These are phyloP conservation scores for Halteria grandinella DNA, from an alignment of 73 alveolate species.

Conservation along the genomic window DNA sequence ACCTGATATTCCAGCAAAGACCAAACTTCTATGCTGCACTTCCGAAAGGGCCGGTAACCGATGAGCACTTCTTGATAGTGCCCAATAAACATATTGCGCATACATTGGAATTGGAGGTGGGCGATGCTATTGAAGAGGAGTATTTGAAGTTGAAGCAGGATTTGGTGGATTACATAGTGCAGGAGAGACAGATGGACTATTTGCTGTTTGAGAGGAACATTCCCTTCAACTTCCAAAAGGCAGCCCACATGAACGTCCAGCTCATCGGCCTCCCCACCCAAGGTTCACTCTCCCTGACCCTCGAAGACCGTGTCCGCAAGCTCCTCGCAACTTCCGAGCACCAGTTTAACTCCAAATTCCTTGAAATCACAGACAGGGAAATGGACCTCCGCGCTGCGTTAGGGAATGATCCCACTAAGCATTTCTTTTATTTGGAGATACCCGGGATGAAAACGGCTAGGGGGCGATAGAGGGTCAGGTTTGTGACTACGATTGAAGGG, in stretches of 20 bases:
- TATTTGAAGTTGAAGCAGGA: conserved; percentile 26
- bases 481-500: conserved; percentile 11
- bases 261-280: conserved; percentile 31
- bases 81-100: conserved; percentile 60
- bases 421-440: conserved; percentile 63
- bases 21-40: conserved; percentile 61
- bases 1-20: conserved; percentile 31
- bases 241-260: conserved; percentile 63
- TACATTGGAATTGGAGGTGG: conserved; percentile 36
- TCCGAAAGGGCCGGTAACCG: conserved; percentile 68
- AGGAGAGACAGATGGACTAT: conserved; percentile 45
- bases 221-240: conserved; percentile 61
- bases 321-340: conserved; percentile 26
- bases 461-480: conserved; percentile 50
- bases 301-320: conserved; percentile 54
- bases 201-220: conserved; percentile 68
- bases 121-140: conserved; percentile 37
- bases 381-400: conserved; percentile 29
- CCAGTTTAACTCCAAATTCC: conserved; percentile 2
- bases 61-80: conserved; percentile 61
- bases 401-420: conserved; percentile 17
- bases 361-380: conserved; percentile 49
- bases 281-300: conserved; percentile 16
- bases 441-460: conserved; percentile 65
- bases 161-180: conserved; percentile 12